A percentile compares a stretch with the other conserved stretches of the same genome.
Conservation (phyloP, 306 rosid genomes). For the Nissolia schottii region DNA sequence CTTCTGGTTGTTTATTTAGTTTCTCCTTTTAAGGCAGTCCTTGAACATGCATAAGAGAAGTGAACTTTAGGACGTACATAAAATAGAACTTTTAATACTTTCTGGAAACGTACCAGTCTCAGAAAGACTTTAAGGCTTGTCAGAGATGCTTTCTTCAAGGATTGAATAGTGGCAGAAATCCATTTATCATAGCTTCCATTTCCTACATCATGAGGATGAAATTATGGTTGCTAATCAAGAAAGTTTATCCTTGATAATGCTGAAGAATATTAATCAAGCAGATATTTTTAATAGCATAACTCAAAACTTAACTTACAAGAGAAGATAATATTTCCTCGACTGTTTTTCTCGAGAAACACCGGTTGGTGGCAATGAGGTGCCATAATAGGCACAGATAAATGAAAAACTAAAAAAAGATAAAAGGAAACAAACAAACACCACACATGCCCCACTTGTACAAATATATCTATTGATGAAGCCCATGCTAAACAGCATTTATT, state of each 20-base stretch:
- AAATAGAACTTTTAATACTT: not conserved
- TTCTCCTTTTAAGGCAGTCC: not conserved
- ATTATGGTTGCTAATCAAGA: constrained; percentile 18
- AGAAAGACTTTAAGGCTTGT: constrained; percentile 75
- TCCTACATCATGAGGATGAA: constrained; percentile 46
- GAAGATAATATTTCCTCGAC: constrained; percentile 69
- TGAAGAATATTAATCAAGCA: not conserved
- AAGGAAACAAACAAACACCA: not conserved
- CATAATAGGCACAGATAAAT: constrained; percentile 2
- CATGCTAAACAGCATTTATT: no score
- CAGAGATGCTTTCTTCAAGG: constrained; percentile 77
- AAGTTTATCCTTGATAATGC: not conserved
- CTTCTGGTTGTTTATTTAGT: no score
- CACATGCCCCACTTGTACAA: not conserved
- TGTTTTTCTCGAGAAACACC: constrained; percentile 74
- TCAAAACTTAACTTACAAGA: constrained; percentile 59
- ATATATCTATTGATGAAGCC: not conserved
- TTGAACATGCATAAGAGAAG: not conserved
- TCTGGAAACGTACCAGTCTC: constrained; percentile 57
- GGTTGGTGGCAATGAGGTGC: constrained; percentile 46
- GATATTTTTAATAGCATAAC: not conserved
- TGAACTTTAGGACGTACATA: not conserved
- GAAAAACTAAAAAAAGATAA: not conserved
- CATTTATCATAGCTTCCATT: constrained; percentile 57
- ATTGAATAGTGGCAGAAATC: constrained; percentile 58